Evolutionary conservation across 805 yeast species (phyloP).

Genomic region (Zygotorulaspora danielsina): DNA sequence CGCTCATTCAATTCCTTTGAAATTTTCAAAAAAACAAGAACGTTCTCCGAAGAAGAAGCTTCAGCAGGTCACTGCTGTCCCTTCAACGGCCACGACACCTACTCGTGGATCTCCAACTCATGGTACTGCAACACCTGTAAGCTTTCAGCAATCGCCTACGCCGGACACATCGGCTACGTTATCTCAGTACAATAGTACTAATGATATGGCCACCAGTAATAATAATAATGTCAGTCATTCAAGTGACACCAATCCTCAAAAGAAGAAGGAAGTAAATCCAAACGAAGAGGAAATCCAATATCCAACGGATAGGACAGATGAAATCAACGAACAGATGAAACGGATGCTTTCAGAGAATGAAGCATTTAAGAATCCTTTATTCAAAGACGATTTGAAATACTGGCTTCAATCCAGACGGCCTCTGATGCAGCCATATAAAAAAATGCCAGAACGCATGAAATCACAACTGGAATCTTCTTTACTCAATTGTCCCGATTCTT

Average conservation of each 20-base stretch:
- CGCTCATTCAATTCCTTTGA: constrained; percentile 1
- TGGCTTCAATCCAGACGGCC: constrained; percentile 31
- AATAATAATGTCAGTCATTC: neutral
- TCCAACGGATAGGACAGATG: constrained; percentile 29
- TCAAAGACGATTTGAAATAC: constrained; percentile 29
- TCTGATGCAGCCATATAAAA: constrained; percentile 30
- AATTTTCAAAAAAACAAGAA: constrained; percentile 23
- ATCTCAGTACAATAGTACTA: constrained; percentile 13
- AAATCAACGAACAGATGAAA: constrained; percentile 28
- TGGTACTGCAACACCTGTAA: constrained; percentile 23
- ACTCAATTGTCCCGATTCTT: constrained; percentile 88
- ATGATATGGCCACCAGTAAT: constrained; percentile 3
- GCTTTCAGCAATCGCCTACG: constrained; percentile 15
- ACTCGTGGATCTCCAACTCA: constrained; percentile 19
- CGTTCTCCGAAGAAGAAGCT: constrained; percentile 39
- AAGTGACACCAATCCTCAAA: constrained; percentile 2
- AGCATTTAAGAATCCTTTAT: constrained; percentile 31
- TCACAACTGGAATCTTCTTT: constrained; percentile 65
- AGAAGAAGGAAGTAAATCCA: constrained; percentile 9
- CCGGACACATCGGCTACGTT: constrained; percentile 9
- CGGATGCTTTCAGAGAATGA: constrained; percentile 23
- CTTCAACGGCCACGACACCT: constrained; percentile 29
- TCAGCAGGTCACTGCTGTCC: constrained; percentile 23
- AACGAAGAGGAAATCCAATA: constrained; percentile 18
- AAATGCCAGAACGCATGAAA: constrained; percentile 29